These are phyloP conservation scores for Ochromonadaceae sp. DNA, from an alignment of 352 stramenopile genomes.

Conservation along the genomic window DNA sequence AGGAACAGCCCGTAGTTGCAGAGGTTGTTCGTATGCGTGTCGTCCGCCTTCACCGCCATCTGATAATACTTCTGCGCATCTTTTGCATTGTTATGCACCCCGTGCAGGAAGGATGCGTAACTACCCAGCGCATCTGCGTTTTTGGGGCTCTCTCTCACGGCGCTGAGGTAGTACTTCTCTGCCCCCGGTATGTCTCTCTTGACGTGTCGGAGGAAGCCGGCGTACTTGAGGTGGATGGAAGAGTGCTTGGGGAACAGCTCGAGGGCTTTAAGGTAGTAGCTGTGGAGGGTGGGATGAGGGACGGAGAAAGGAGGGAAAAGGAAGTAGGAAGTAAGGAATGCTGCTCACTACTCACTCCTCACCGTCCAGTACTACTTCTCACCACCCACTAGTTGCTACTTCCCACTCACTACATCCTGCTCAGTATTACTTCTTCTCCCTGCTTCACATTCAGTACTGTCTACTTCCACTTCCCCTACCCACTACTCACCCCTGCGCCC, in stretches of 20 bases:
- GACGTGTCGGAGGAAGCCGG: conserved; percentile 16
- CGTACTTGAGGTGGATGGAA: conserved; percentile 18
- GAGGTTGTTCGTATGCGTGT: conserved; percentile 10
- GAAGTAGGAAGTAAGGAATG: too few species aligned
- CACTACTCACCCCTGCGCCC: conserved; percentile 1
- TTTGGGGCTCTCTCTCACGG: neutral
- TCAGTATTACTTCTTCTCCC: too few species aligned
- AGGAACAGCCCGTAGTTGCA: conserved; percentile 18
- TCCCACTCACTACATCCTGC: too few species aligned
- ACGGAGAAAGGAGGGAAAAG: too few species aligned
- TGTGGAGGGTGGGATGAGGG: too few species aligned
- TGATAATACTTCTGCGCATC: neutral
- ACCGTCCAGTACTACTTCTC: too few species aligned
- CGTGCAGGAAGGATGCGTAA: conserved; percentile 17
- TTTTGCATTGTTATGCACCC: neutral
- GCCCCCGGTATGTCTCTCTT: neutral
- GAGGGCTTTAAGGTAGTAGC: neutral
- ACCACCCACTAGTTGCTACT: too few species aligned
- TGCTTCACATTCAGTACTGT: too few species aligned
- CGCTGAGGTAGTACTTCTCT: neutral
- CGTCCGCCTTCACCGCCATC: neutral
- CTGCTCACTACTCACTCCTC: too few species aligned
- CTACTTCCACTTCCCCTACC: too few species aligned
- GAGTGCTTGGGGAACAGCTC: neutral
- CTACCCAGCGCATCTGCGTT: conserved; percentile 3